These are phyloP conservation scores for Mangifera indica DNA, from an alignment of 345 rosid species.

Conservation along the genomic window DNA sequence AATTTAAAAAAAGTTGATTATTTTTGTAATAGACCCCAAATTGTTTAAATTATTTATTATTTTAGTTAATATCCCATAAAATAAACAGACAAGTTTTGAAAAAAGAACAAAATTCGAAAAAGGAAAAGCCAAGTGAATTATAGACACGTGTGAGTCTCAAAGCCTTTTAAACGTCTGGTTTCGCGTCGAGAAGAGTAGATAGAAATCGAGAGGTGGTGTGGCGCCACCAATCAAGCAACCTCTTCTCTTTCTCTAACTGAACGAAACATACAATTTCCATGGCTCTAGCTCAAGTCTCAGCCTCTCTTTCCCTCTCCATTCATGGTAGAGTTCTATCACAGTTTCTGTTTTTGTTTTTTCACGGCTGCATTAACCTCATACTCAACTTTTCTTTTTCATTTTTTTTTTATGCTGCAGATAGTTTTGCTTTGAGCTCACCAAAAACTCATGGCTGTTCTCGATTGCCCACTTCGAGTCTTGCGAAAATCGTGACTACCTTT, in stretches of 20 bases:
- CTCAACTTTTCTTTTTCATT: not conserved
- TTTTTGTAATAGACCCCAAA: too few relatives aligned
- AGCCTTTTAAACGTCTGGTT: not conserved
- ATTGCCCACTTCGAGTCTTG: constrained; percentile 33
- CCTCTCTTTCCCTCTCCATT: constrained; percentile 49
- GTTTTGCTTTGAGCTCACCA: constrained; percentile 27
- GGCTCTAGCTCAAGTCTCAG: constrained; percentile 67
- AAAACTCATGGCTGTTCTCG: constrained; percentile 25
- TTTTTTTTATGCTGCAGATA: constrained; percentile 36
- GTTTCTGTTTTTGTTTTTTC: not conserved
- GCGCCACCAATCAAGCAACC: not conserved
- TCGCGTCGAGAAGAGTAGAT: constrained; percentile 3
- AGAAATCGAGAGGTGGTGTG: not conserved
- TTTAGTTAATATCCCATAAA: too few relatives aligned
- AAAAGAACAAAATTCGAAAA: too few relatives aligned
- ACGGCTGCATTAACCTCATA: not conserved
- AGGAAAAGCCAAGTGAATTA: too few relatives aligned
- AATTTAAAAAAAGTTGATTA: too few relatives aligned
- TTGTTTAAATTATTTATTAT: too few relatives aligned
- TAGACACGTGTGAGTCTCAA: constrained; percentile 14
- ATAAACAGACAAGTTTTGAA: too few relatives aligned
- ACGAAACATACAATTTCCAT: constrained; percentile 20
- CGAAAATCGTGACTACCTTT: constrained; percentile 38
- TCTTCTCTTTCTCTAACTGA: not conserved
- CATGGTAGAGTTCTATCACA: constrained; percentile 31